Percentiles rank a stretch among this genome's conserved stretches.
Conservation (phyloP, 108 stramenopile species). For the Asterionellopsis glacialis region DNA sequence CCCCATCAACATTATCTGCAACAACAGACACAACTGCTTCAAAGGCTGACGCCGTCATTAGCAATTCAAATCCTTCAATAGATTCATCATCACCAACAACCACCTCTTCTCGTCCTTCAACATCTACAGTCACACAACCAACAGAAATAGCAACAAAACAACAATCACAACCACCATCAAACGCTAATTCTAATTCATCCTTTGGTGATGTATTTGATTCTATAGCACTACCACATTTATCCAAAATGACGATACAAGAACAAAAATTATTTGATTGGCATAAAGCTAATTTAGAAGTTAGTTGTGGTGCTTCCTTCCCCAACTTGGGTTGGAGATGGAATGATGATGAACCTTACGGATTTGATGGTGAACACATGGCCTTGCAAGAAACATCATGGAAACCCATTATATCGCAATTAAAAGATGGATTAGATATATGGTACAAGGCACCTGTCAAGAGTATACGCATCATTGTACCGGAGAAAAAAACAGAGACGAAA, state of each 20-base stretch:
- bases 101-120: too few species aligned
- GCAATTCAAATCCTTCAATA: too few species aligned
- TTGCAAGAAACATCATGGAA: slow-evolving; percentile 65
- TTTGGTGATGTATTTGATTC: slow-evolving; percentile 38
- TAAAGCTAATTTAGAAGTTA: slow-evolving; percentile 85
- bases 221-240: neutral
- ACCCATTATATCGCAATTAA: slow-evolving; percentile 60
- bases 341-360: slow-evolving; percentile 90
- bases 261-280: slow-evolving; percentile 83
- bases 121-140: neutral
- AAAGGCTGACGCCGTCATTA: too few species aligned
- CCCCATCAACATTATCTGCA: neutral
- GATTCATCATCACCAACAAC: too few species aligned
- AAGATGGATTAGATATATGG: slow-evolving; percentile 67
- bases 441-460: slow-evolving; percentile 20
- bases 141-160: neutral
- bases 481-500: too few species aligned
- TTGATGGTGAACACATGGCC: slow-evolving; percentile 88
- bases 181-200: neutral
- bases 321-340: slow-evolving; percentile 83
- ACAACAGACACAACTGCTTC: neutral
- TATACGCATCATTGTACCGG: too few species aligned
- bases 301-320: slow-evolving; percentile 74
- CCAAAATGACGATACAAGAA: slow-evolving; percentile 9
- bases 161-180: neutral